Evolutionary conservation across 1,284 basidiomycete genomes (phyloP), one percentile per base, ranked within the genome.

Genomic region (Cryptococcus sp.): DNA sequence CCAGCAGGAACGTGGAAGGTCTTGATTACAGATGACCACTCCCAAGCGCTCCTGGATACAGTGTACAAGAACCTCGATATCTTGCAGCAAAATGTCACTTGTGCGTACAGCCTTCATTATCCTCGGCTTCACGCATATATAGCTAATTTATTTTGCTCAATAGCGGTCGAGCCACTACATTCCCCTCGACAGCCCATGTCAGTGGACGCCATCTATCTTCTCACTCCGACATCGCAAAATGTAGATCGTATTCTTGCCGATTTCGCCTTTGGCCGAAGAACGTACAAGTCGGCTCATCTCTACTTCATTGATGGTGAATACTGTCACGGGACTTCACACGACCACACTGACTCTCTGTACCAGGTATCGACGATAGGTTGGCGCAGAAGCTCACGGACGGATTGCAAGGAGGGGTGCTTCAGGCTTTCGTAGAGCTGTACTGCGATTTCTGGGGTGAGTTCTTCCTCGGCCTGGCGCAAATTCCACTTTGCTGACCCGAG

Each of bases 221-320:
- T 99, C 61, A 95, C 94, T 83, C 91, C 96, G 15, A 99, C 96
- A 1, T 87, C 86, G 3, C 89, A 93, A 80, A 99, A 99, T 75
- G 86, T 98, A 50, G 88, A 96, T 61, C 86, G 93, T 19, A 84
- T 99, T 72, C 89, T 98, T 69, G 85, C 83, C 31, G 94, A 97
- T 78, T 95, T 93, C 73, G 82, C 84, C 10, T 47, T 35, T 22
- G 78, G 65, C 11, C 83, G 83, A 5, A 78, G 80, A 55, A 90
- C 90, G 71, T 99, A 98, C 75, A 87, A 88, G 25, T 89, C 83
- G 0, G 96, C 90, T 0, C 92, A 98, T 77, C 77, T 98, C 57
- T 97, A 96, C 83, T 99, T 99, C 77, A 84, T 95, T 54, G 96
- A 99, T 76, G 88, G 94, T 91, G 68, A 68, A 85, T 79, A 38